Evolutionary conservation across 1,139 yeast species (phyloP).

Genomic region (Taphrina communis): DNA sequence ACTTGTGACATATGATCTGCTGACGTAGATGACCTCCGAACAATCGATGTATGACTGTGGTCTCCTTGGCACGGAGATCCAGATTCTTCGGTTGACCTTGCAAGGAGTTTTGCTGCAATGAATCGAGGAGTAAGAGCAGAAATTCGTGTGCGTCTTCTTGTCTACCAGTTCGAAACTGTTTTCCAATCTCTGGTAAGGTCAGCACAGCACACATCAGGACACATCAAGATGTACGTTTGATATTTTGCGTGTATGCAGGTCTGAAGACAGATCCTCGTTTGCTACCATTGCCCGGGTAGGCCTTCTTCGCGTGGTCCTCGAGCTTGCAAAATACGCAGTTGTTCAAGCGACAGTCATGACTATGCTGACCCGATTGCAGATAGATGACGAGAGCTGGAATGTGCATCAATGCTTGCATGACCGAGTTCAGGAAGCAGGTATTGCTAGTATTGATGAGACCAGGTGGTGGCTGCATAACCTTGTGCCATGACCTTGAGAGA

Average conservation of each 20-base stretch:
- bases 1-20: conserved; percentile 77
- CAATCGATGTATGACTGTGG: conserved; percentile 84
- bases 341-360: conserved; percentile 42
- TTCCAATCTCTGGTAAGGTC: conserved; percentile 42
- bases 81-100: conserved; percentile 41
- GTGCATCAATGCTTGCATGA: conserved; percentile 86
- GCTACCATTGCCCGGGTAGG: conserved; percentile 40
- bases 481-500: conserved; percentile 60
- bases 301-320: conserved; percentile 40
- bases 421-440: conserved; percentile 95
- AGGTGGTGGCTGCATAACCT: conserved; percentile 59
- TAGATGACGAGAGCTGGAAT: conserved; percentile 91
- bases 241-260: conserved; percentile 40
- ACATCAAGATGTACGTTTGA: conserved; percentile 3
- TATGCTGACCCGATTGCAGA: conserved; percentile 62
- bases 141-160: conserved; percentile 98
- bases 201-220: background rate
- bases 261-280: conserved; percentile 36
- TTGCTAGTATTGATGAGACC: conserved; percentile 92
- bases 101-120: conserved; percentile 45
- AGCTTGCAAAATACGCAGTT: conserved; percentile 42
- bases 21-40: conserved; percentile 91
- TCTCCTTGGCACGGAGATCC: conserved; percentile 51
- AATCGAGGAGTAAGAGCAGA: conserved; percentile 51
- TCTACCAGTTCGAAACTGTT: conserved; percentile 45